These are phyloP conservation scores for Solanum stenotomum DNA, from an alignment of 257 asterid species.

Conservation along the genomic window DNA sequence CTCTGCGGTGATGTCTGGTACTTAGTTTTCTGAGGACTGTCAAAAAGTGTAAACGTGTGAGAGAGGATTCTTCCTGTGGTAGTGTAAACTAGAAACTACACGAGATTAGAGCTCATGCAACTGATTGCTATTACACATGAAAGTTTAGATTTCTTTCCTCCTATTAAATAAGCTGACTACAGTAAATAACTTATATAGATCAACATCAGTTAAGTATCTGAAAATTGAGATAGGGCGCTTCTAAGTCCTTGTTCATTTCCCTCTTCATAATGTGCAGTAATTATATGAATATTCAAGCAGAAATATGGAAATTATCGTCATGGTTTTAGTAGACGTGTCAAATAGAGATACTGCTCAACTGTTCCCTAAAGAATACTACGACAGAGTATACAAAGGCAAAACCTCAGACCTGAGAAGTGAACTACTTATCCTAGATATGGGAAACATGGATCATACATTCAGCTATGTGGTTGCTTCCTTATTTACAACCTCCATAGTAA, in stretches of 20 bases:
- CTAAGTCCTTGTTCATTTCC: not conserved
- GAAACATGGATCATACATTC: not conserved
- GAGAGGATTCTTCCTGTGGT: not conserved
- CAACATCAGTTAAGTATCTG: too few species aligned
- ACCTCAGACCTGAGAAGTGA: not conserved
- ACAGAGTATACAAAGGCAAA: not conserved
- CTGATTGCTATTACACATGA: not conserved
- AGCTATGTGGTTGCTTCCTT: not conserved
- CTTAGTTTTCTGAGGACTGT: slow-evolving; percentile 46
- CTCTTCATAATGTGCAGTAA: not conserved
- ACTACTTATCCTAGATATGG: not conserved
- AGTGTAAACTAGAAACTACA: not conserved
- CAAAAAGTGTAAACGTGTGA: not conserved
- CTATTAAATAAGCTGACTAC: not conserved
- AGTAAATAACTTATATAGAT: not conserved
- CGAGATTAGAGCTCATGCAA: not conserved
- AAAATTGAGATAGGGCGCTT: too few species aligned
- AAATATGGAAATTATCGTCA: not conserved
- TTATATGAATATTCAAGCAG: not conserved
- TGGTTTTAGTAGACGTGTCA: not conserved
- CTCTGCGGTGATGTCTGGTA: slow-evolving; percentile 36
- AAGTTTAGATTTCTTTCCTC: not conserved
- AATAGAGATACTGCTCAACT: not conserved
- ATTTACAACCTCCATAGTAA: not conserved
- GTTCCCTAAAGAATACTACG: not conserved